These are phyloP conservation scores for Capronia coronata DNA, from an alignment of 2,329 filamentous ascomycete species.

Conservation along the genomic window DNA sequence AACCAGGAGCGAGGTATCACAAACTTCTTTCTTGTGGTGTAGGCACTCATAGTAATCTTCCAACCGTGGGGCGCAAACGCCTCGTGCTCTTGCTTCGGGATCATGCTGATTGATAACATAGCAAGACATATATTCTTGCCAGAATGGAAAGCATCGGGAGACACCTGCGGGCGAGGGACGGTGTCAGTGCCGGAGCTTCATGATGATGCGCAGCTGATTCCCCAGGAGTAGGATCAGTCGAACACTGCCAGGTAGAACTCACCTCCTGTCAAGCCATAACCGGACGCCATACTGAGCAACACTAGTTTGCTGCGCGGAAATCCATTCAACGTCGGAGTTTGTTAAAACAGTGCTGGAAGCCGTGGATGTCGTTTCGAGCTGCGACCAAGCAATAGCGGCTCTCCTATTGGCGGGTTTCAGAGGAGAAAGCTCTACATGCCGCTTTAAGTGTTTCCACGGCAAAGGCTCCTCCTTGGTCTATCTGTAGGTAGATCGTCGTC, in stretches of 20 bases:
- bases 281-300: constrained; percentile 43
- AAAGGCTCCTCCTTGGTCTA: not conserved
- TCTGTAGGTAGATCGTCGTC: no score
- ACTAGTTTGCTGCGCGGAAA: not conserved
- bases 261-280: constrained; percentile 51
- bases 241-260: constrained; percentile 28
- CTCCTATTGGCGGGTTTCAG: not conserved
- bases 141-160: constrained; percentile 94
- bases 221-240: not conserved
- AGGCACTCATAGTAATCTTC: constrained; percentile 99
- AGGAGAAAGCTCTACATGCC: not conserved
- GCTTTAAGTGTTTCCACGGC: not conserved
- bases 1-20: constrained; percentile 29
- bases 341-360: constrained; percentile 13
- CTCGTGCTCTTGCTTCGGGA: constrained; percentile 72
- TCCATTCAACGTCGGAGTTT: constrained; percentile 17
- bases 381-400: constrained; percentile 4
- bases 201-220: not conserved
- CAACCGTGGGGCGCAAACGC: constrained; percentile 74
- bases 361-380: constrained; percentile 10
- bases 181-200: constrained; percentile 10
- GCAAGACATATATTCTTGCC: constrained; percentile 97
- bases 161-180: constrained; percentile 44
- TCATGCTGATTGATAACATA: constrained; percentile 88
- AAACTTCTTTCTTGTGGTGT: constrained; percentile 97